phyloP scores from a whole-genome alignment of 306 rosid species.

The Quercus aquifolioides region DNA sequence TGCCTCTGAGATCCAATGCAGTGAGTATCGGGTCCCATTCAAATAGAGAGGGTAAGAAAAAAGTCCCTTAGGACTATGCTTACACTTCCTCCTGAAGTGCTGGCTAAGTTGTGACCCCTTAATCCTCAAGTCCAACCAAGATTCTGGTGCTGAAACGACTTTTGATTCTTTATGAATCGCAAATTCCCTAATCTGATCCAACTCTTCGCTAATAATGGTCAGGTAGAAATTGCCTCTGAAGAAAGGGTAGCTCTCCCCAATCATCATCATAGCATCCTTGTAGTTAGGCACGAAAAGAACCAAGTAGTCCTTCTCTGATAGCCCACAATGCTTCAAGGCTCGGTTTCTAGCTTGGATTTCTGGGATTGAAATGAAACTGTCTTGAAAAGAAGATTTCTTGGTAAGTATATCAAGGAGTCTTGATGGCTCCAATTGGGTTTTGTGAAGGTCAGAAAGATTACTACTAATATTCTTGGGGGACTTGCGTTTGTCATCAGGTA shows the following conservation, averaged over 20 bases:
- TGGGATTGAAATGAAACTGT: constrained; percentile 75
- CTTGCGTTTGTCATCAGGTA: constrained; percentile 51
- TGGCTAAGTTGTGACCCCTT: constrained; percentile 78
- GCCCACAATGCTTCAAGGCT: constrained; percentile 73
- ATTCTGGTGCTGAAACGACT: constrained; percentile 58
- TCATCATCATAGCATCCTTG: constrained; percentile 68
- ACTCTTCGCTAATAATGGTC: constrained; percentile 48
- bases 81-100: constrained; percentile 75
- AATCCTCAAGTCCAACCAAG: constrained; percentile 80
- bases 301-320: constrained; percentile 66
- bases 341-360: constrained; percentile 65
- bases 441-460: constrained; percentile 62
- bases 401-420: constrained; percentile 73
- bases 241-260: constrained; percentile 82
- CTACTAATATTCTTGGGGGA: constrained; percentile 50
- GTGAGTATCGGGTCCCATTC: constrained; percentile 52
- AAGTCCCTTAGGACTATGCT: constrained; percentile 70
- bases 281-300: constrained; percentile 72
- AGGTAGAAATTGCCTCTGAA: constrained; percentile 61
- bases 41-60: constrained; percentile 71
- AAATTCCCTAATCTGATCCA: constrained; percentile 55
- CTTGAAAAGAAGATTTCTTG: constrained; percentile 68
- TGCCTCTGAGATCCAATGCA: constrained; percentile 94
- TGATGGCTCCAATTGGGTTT: constrained; percentile 70
- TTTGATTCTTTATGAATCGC: constrained; percentile 72